These are phyloP conservation scores for Solanum ahanhuiri DNA, from an alignment of 257 asterid species.

Conservation along the genomic window DNA sequence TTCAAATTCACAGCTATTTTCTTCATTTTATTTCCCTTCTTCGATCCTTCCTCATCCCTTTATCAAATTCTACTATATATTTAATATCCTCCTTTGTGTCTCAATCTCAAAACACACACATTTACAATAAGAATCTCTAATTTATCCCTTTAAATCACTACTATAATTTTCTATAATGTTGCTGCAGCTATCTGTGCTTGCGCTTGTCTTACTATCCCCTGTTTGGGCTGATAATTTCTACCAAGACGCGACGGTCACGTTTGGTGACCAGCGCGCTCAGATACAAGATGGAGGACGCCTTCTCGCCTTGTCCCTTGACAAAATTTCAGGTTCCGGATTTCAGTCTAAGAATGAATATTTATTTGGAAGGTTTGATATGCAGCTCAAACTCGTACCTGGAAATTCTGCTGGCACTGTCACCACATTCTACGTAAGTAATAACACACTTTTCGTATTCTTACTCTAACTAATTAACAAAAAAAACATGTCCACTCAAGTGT, in stretches of 20 bases:
- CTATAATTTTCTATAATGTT: neutral
- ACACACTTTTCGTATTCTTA: neutral
- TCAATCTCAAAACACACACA: neutral
- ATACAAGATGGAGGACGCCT: slow-evolving; percentile 24
- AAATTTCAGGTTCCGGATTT: slow-evolving; percentile 35
- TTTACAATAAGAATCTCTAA: neutral
- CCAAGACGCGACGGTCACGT: slow-evolving; percentile 19
- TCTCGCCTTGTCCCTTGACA: slow-evolving; percentile 22
- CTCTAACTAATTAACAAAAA: neutral
- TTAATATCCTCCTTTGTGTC: neutral
- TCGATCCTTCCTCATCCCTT: no score
- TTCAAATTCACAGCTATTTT: neutral
- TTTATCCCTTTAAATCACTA: neutral
- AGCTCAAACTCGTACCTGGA: slow-evolving; percentile 17
- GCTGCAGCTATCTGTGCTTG: neutral
- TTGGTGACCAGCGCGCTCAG: slow-evolving; percentile 27
- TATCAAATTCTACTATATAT: no score
- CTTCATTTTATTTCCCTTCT: no score
- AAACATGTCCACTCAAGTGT: neutral
- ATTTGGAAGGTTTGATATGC: slow-evolving; percentile 15
- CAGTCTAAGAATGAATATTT: slow-evolving; percentile 31
- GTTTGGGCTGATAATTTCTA: slow-evolving; percentile 24
- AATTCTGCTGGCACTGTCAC: slow-evolving; percentile 47
- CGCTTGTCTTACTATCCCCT: neutral
- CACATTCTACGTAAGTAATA: slow-evolving; percentile 22